A percentile compares a stretch with the other conserved stretches of the same genome.
These are phyloP conservation scores for Phascolomyces articulosus DNA, from an alignment of 371 early-diverging fungal genomes.

Conservation along the genomic window DNA sequence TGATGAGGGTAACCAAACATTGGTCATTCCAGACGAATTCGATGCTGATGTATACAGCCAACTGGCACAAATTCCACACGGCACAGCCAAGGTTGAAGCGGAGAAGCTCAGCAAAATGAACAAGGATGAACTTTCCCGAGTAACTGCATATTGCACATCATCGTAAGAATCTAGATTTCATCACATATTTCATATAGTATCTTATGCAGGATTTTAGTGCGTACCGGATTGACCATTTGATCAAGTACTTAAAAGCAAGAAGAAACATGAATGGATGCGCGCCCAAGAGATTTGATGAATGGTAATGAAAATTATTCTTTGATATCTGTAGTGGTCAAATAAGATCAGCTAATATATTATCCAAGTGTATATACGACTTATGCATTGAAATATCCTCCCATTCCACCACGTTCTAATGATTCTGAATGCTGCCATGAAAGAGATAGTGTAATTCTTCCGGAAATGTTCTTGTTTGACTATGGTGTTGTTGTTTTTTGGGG, in stretches of 20 bases:
- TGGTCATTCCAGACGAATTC: slow-evolving; percentile 15
- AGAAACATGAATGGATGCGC: slow-evolving; percentile 40
- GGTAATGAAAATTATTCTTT: slow-evolving; percentile 21
- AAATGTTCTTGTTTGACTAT: slow-evolving; percentile 90
- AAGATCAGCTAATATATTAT: no score
- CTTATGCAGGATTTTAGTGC: slow-evolving; percentile 29
- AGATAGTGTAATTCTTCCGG: slow-evolving; percentile 38
- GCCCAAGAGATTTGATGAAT: slow-evolving; percentile 55
- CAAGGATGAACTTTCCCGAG: slow-evolving; percentile 57
- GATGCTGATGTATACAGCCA: slow-evolving; percentile 51
- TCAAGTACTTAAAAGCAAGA: slow-evolving; percentile 57
- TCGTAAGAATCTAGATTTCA: slow-evolving; percentile 37
- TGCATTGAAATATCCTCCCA: slow-evolving; percentile 39
- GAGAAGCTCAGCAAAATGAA: slow-evolving; percentile 50
- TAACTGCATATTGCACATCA: slow-evolving; percentile 93
- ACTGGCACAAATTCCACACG: slow-evolving; percentile 52
- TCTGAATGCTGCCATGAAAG: slow-evolving; percentile 13
- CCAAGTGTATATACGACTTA: slow-evolving; percentile 53
- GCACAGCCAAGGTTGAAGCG: slow-evolving; percentile 45
- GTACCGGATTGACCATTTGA: slow-evolving; percentile 63
- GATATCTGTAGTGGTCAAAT: no score
- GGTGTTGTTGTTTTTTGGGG: slow-evolving; percentile 98
- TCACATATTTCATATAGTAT: not conserved
- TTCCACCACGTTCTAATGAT: slow-evolving; percentile 34
- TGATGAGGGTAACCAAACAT: slow-evolving; percentile 66